phyloP scores from a whole-genome alignment of 129 eudicot species.

The Kitagawia praeruptora region DNA sequence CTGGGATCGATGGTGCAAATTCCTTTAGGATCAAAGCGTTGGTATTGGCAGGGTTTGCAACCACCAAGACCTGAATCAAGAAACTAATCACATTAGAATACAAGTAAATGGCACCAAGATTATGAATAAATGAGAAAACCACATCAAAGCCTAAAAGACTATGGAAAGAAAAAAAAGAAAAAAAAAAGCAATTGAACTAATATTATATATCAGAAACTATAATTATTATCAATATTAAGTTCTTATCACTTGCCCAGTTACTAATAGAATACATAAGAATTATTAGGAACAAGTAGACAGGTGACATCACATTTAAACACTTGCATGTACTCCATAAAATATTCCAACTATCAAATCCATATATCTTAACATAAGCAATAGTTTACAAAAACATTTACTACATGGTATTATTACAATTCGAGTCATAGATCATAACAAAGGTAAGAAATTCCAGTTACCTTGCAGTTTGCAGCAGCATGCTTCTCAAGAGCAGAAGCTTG shows the following conservation, averaged over 20 bases:
- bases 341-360: background rate
- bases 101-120: no score
- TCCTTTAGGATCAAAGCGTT: slow-evolving; percentile 95
- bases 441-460: slow-evolving; percentile 31
- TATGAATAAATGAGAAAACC: no score
- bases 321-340: background rate
- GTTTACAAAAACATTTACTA: background rate
- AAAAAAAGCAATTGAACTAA: background rate
- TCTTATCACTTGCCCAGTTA: background rate
- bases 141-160: background rate
- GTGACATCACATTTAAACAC: background rate
- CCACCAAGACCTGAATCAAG: slow-evolving; percentile 73
- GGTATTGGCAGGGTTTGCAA: slow-evolving; percentile 99
- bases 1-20: slow-evolving; percentile 96
- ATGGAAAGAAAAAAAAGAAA: no score
- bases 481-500: slow-evolving; percentile 98
- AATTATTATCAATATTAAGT: background rate
- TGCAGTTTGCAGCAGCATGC: slow-evolving; percentile 94
- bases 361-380: background rate
- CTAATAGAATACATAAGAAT: background rate
- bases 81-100: background rate
- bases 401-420: background rate
- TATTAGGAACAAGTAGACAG: no score
- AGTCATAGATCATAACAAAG: background rate
- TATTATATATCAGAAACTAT: background rate